Percentiles rank a stretch among this genome's conserved stretches.
These are phyloP conservation scores for Coprinopsis marcescibilis DNA, from an alignment of 768 basidiomycete genomes.

Conservation along the genomic window DNA sequence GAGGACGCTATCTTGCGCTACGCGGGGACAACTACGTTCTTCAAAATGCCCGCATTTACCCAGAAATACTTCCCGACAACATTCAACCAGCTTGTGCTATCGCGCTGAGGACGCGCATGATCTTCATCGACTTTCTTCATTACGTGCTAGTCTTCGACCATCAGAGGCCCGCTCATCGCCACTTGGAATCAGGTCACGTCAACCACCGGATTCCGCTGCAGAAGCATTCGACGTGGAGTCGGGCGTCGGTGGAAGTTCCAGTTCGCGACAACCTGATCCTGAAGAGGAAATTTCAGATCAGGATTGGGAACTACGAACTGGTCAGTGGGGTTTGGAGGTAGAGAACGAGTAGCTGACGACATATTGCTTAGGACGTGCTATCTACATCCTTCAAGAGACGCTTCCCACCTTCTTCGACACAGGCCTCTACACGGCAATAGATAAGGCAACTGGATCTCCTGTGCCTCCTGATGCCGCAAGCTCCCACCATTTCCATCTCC, in stretches of 20 bases:
- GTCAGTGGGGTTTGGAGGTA: constrained; percentile 27
- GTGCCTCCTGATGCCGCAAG: constrained; percentile 8
- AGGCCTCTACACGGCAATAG: constrained; percentile 56
- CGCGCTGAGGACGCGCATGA: background rate
- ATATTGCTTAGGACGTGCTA: constrained; percentile 52
- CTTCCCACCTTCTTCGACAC: constrained; percentile 66
- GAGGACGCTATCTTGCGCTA: background rate
- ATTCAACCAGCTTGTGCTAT: too few relatives aligned
- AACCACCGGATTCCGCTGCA: constrained; percentile 12
- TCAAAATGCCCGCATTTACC: too few relatives aligned
- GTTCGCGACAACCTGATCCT: constrained; percentile 2
- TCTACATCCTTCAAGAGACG: constrained; percentile 61
- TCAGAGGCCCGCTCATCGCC: background rate
- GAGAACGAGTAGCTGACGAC: constrained; percentile 3
- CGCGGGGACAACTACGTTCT: too few relatives aligned
- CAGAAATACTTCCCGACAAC: too few relatives aligned
- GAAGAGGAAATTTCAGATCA: constrained; percentile 47
- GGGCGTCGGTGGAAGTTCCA: background rate
- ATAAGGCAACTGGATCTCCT: constrained; percentile 38
- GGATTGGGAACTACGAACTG: constrained; percentile 77
- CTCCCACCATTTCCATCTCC: constrained; percentile 7
- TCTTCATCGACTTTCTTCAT: background rate
- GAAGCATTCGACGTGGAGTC: background rate
- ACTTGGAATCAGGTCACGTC: background rate
- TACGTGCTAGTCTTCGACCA: background rate